Conservation (phyloP, 352 stramenopile species). For the Pythium myriotylum region DNA sequence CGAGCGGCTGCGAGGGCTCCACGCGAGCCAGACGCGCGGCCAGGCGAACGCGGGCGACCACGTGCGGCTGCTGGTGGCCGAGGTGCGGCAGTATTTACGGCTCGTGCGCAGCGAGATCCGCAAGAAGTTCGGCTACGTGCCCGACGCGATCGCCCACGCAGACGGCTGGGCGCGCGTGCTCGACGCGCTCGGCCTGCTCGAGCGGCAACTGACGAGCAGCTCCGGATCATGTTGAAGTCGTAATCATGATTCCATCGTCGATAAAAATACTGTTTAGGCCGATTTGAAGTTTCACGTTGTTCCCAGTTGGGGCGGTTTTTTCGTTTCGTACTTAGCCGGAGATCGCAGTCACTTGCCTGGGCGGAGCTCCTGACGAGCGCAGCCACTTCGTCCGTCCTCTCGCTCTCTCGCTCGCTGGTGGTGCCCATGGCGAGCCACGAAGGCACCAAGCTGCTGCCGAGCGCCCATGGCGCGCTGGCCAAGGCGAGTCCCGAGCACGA, state of each 20-base stretch:
- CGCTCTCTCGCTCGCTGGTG: not conserved
- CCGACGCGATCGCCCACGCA: slow-evolving; percentile 68
- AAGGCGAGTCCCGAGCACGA: slow-evolving; percentile 23
- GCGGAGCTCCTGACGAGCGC: too few species aligned
- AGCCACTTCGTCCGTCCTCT: not conserved
- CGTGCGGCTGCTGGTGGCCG: slow-evolving; percentile 53
- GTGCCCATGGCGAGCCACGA: slow-evolving; percentile 13
- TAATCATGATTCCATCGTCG: not conserved
- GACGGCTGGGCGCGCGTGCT: slow-evolving; percentile 63
- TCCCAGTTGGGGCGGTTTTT: too few species aligned
- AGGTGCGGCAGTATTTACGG: slow-evolving; percentile 72
- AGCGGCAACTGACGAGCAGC: too few species aligned
- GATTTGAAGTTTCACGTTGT: slow-evolving; percentile 1
- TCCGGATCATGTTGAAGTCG: slow-evolving; percentile 20
- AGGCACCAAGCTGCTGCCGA: slow-evolving; percentile 23
- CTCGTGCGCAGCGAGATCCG: slow-evolving; percentile 75
- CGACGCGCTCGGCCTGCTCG: slow-evolving; percentile 56
- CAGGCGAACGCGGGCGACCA: slow-evolving; percentile 44
- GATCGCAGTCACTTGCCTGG: not conserved
- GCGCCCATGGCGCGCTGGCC: slow-evolving; percentile 4
- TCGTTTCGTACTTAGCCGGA: slow-evolving; percentile 2
- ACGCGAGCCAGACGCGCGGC: slow-evolving; percentile 29
- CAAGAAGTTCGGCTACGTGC: slow-evolving; percentile 80
- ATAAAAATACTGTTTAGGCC: not conserved
- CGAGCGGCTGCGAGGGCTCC: slow-evolving; percentile 13